phyloP scores from a whole-genome alignment of 495 filamentous ascomycete species.

The Niebla homalea region DNA sequence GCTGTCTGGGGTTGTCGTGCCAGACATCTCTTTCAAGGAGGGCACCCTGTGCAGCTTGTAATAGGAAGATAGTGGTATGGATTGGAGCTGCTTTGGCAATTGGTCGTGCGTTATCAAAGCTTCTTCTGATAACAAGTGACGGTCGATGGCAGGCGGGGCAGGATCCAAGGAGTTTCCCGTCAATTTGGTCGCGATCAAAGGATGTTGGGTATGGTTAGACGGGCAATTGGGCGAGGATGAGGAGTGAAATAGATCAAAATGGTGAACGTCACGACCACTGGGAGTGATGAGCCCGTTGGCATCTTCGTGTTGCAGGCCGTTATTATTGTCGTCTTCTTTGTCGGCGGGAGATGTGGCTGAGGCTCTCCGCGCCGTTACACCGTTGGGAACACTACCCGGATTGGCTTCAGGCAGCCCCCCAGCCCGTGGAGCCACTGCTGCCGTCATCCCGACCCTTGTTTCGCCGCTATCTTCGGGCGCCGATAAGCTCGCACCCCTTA shows the following conservation, averaged over 20 bases:
- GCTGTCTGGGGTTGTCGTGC: neutral
- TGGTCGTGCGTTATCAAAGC: constrained; percentile 8
- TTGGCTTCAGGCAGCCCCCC: too few relatives aligned
- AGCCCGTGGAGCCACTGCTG: too few relatives aligned
- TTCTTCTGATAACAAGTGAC: constrained; percentile 1
- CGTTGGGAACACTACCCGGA: too few relatives aligned
- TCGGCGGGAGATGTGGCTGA: neutral
- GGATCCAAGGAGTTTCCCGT: constrained; percentile 15
- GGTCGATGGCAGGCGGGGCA: constrained; percentile 1
- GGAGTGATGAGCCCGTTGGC: neutral
- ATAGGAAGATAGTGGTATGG: constrained; percentile 16
- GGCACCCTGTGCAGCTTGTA: constrained; percentile 20
- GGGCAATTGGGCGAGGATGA: constrained; percentile 9
- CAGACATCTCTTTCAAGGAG: constrained; percentile 12
- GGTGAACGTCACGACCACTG: constrained; percentile 5
- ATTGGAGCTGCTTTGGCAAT: constrained; percentile 13
- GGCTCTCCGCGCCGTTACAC: too few relatives aligned
- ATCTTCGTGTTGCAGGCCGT: neutral
- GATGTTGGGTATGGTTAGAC: constrained; percentile 10
- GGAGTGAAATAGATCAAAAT: constrained; percentile 11
- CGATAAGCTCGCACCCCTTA: neutral
- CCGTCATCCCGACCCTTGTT: neutral
- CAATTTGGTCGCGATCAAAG: constrained; percentile 15
- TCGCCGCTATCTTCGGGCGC: constrained; percentile 4
- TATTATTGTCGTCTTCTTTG: neutral